phyloP scores from a whole-genome alignment of 169 alveolate species.

The Plasmodium billcollinsi region DNA sequence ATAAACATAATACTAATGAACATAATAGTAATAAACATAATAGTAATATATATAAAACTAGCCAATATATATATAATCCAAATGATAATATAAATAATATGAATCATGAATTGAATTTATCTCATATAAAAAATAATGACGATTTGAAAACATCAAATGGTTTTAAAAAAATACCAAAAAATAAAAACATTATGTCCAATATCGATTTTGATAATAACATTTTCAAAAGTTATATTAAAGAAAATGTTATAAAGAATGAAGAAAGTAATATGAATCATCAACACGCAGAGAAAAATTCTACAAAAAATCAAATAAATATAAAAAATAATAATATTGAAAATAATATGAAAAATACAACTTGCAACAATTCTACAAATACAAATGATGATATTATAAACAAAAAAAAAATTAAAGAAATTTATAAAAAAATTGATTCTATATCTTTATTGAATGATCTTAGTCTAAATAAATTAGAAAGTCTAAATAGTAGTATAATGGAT shows the following conservation, averaged over 20 bases:
- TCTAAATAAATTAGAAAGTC: constrained; percentile 51
- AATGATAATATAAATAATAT: background rate
- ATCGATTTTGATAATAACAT: constrained; percentile 42
- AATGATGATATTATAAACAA: constrained; percentile 12
- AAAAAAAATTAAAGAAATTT: constrained; percentile 30
- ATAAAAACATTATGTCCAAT: background rate
- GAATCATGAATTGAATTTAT: background rate
- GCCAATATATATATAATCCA: background rate
- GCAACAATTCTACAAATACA: background rate
- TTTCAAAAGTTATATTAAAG: constrained; percentile 37
- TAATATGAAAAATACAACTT: background rate
- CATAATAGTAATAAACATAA: background rate
- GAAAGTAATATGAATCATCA: no score
- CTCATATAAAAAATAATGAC: background rate
- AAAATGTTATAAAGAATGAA: constrained; percentile 11
- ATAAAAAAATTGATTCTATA: constrained; percentile 48
- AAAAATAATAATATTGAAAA: background rate
- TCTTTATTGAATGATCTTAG: constrained; percentile 57
- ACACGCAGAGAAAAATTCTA: background rate
- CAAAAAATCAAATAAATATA: background rate
- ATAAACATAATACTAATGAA: no score
- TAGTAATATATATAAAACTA: background rate
- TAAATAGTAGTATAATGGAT: constrained; percentile 57
- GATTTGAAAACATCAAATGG: background rate
- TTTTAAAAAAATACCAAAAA: constrained; percentile 1